Percentiles rank a stretch among this genome's conserved stretches.
Evolutionary conservation across 2,329 filamentous ascomycete species (phyloP).

Genomic region (Hymenotorrendiella dingleyae): DNA sequence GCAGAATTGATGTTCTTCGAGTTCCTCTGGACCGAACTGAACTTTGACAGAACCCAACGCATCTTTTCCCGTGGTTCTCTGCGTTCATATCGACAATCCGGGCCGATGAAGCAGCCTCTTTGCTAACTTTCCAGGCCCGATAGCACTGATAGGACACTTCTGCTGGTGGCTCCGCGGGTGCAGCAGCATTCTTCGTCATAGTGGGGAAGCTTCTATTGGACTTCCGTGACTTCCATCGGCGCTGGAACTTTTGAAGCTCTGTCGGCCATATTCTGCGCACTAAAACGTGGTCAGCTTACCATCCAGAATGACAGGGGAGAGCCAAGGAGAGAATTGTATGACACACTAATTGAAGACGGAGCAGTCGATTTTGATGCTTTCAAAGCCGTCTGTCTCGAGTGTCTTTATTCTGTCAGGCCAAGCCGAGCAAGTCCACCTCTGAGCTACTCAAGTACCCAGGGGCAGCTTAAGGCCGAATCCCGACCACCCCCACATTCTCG

Average conservation of each 20-base stretch:
- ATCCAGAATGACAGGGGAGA: neutral
- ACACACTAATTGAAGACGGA: neutral
- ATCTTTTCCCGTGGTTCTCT: slow-evolving; percentile 1
- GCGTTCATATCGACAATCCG: slow-evolving; percentile 8
- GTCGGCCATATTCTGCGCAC: neutral
- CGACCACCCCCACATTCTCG: too few species aligned
- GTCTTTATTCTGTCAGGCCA: too few species aligned
- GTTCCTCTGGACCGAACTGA: slow-evolving; percentile 1
- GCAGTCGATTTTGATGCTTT: neutral
- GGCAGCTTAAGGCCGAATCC: too few species aligned
- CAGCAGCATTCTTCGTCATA: slow-evolving; percentile 16
- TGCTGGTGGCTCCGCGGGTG: slow-evolving; percentile 6
- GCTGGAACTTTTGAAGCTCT: neutral
- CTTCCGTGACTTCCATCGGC: neutral
- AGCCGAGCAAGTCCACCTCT: too few species aligned
- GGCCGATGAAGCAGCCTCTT: slow-evolving; percentile 19
- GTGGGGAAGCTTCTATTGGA: slow-evolving; percentile 2
- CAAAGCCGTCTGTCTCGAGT: neutral
- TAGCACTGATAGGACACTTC: slow-evolving; percentile 16
- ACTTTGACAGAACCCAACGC: neutral
- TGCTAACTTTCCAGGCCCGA: neutral
- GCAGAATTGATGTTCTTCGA: neutral
- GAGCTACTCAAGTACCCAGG: too few species aligned
- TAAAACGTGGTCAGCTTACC: neutral
- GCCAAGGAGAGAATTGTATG: too few species aligned